phyloP scores from a whole-genome alignment of 176 grass and related monocot species.

The Panicum miliaceum region DNA sequence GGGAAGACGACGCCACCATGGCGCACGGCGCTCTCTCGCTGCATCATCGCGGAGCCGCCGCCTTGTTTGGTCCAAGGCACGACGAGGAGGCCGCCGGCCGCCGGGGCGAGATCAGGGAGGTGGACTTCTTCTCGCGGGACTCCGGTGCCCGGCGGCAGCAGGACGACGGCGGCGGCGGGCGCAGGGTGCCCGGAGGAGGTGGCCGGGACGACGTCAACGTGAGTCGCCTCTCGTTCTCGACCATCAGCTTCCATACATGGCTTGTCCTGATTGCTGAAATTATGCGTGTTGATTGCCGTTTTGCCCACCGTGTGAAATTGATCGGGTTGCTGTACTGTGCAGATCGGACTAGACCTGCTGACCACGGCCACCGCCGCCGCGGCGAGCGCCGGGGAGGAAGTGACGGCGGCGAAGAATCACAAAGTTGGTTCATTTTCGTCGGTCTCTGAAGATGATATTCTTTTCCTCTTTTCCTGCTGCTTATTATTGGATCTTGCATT shows the following conservation, averaged over 20 bases:
- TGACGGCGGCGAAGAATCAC: conserved; percentile 1
- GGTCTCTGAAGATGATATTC: not conserved
- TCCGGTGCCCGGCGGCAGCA: not conserved
- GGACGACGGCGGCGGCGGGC: not conserved
- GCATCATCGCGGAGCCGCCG: not conserved
- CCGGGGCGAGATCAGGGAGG: conserved; percentile 52
- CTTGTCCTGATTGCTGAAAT: not conserved
- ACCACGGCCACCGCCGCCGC: not conserved
- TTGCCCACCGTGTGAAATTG: not conserved
- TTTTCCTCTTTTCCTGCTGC: not conserved
- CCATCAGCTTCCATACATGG: not conserved
- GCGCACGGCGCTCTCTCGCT: conserved; percentile 26
- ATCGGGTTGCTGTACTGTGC: conserved; percentile 35
- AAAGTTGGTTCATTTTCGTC: conserved; percentile 28
- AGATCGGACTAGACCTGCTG: conserved; percentile 48
- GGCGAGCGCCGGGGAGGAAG: not conserved
- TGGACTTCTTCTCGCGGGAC: conserved; percentile 60
- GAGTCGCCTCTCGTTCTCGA: conserved; percentile 28
- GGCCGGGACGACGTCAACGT: conserved; percentile 44
- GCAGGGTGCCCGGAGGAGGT: not conserved
- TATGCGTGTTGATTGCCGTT: not conserved
- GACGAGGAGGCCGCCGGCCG: not conserved
- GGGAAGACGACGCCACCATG: not conserved
- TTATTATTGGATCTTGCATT: not conserved
- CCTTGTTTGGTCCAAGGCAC: conserved; percentile 13